Conservation (phyloP, 164 flowering plant species). For the Magnolia changhungtana region DNA sequence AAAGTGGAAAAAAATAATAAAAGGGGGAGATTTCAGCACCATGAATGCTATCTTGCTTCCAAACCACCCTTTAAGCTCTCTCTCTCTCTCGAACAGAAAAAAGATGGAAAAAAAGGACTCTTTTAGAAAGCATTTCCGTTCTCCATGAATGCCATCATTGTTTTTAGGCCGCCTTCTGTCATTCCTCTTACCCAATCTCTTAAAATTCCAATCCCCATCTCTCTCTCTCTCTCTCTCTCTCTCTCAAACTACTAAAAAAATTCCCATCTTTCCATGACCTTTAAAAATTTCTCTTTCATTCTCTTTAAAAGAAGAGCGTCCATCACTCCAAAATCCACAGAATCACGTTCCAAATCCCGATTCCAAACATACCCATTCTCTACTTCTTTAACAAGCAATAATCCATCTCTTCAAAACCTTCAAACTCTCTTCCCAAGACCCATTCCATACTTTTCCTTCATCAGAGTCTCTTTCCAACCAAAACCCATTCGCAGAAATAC, state of each 20-base stretch:
- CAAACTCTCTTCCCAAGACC: neutral
- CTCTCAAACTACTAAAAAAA: too few species aligned
- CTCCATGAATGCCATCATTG: conserved; percentile 19
- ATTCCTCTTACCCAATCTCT: neutral
- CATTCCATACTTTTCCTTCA: neutral
- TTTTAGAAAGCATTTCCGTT: neutral
- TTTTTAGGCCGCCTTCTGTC: conserved; percentile 17
- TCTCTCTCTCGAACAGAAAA: too few species aligned
- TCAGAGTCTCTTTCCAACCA: conserved; percentile 3
- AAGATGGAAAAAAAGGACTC: neutral
- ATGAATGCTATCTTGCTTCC: conserved; percentile 42
- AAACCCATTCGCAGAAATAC: conserved; percentile 5
- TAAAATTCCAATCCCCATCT: too few species aligned
- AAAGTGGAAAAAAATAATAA: too few species aligned
- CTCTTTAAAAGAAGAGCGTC: neutral
- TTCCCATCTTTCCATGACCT: neutral
- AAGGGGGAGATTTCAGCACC: neutral
- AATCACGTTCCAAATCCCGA: neutral
- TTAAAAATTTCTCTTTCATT: neutral
- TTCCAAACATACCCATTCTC: neutral
- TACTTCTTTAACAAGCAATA: neutral
- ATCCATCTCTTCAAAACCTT: neutral
- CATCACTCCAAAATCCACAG: neutral
- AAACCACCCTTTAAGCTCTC: conserved; percentile 20
- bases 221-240: too few species aligned